Conservation (phyloP, 179 eudicot genomes). For the Amaranthus tricolor region DNA sequence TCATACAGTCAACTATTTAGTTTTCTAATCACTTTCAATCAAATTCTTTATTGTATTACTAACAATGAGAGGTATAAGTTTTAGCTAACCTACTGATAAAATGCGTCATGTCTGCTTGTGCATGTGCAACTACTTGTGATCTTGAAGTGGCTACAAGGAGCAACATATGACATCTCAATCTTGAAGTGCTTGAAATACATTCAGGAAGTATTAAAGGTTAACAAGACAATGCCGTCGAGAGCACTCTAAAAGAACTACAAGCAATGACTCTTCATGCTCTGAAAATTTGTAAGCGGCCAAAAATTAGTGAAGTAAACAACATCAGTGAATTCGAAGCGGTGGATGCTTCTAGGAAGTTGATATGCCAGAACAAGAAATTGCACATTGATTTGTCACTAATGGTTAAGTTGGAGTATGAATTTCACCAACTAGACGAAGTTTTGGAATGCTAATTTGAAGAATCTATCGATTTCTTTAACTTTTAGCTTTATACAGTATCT, state of each 20-base stretch:
- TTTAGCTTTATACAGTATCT: constrained; percentile 15
- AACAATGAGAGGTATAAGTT: too few relatives aligned
- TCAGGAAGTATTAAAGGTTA: background rate
- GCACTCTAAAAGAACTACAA: too few relatives aligned
- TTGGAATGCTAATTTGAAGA: constrained; percentile 24
- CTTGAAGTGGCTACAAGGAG: too few relatives aligned
- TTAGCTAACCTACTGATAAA: too few relatives aligned
- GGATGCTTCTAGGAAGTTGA: constrained; percentile 16
- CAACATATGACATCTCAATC: background rate
- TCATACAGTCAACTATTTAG: too few relatives aligned
- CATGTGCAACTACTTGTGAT: too few relatives aligned
- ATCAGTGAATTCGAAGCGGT: constrained; percentile 23
- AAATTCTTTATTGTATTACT: too few relatives aligned
- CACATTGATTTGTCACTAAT: constrained; percentile 9
- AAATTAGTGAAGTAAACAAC: constrained; percentile 7
- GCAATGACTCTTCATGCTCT: too few relatives aligned
- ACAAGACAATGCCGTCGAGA: background rate
- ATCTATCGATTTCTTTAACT: constrained; percentile 32
- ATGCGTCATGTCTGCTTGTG: too few relatives aligned
- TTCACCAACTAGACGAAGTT: constrained; percentile 25
- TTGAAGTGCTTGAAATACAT: constrained; percentile 27
- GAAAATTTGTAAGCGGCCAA: background rate
- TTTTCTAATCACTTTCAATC: too few relatives aligned
- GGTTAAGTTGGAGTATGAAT: constrained; percentile 18
- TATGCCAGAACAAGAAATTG: constrained; percentile 22